phyloP scores from a whole-genome alignment of 1,139 yeast genomes.

The Pneumocystis wakefieldiae region DNA sequence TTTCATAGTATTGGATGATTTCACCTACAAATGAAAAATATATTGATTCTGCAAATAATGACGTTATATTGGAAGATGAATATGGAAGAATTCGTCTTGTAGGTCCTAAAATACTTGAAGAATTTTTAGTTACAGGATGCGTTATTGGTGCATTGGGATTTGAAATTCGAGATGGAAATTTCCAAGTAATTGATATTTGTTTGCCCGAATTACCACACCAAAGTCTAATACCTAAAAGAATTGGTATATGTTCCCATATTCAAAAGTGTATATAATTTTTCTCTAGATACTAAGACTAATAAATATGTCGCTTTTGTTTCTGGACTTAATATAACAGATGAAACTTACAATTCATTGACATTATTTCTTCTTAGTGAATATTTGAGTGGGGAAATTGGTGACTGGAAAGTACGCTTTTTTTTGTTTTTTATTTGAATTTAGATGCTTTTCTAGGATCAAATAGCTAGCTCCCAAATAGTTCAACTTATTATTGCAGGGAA shows the following conservation, averaged over 20 bases:
- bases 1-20: conserved; percentile 26
- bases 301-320: conserved; percentile 48
- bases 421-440: neutral
- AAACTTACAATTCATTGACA: conserved; percentile 32
- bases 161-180: conserved; percentile 70
- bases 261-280: neutral
- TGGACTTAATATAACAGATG: conserved; percentile 47
- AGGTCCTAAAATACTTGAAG: conserved; percentile 42
- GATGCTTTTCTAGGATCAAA: conserved; percentile 18
- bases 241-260: neutral
- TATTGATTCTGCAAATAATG: conserved; percentile 43
- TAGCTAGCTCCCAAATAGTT: conserved; percentile 28
- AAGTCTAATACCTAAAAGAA: conserved; percentile 8
- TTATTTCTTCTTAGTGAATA: conserved; percentile 55
- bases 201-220: conserved; percentile 57
- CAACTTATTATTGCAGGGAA: conserved; percentile 64
- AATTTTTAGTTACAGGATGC: conserved; percentile 68
- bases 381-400: conserved; percentile 53
- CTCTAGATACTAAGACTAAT: neutral
- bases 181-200: conserved; percentile 66
- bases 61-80: conserved; percentile 75
- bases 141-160: conserved; percentile 76
- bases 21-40: conserved; percentile 27
- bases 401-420: conserved; percentile 15
- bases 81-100: conserved; percentile 70